phyloP scores from a whole-genome alignment of 1,139 yeast species.

The Yamadazyma dendronema region DNA sequence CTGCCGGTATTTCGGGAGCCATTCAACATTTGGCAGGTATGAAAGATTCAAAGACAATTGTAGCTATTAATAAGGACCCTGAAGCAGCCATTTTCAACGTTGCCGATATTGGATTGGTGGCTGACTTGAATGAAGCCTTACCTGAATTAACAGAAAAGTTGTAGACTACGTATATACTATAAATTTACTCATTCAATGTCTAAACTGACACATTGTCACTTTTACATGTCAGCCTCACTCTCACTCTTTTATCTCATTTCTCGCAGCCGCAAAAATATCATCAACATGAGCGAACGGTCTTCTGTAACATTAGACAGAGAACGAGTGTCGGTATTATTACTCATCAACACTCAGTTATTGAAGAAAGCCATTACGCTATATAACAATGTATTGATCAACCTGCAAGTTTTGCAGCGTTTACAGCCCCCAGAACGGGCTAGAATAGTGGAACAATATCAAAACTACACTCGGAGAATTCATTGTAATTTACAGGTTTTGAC shows the following conservation, averaged over 20 bases:
- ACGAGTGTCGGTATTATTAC: constrained; percentile 49
- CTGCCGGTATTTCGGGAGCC: constrained; percentile 95
- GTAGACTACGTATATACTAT: constrained; percentile 14
- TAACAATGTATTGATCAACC: constrained; percentile 35
- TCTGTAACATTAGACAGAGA: constrained; percentile 34
- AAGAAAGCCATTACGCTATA: constrained; percentile 46
- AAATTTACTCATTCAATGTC: too few species aligned
- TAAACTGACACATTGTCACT: too few species aligned
- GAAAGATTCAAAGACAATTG: constrained; percentile 93
- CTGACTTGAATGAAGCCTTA: constrained; percentile 78
- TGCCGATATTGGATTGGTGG: constrained; percentile 88
- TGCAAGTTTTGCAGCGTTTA: constrained; percentile 33
- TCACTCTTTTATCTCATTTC: neutral
- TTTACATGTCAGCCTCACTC: too few species aligned
- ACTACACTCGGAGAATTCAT: constrained; percentile 52
- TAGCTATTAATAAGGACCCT: constrained; percentile 90
- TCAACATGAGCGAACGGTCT: constrained; percentile 7
- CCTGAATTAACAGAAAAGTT: constrained; percentile 85
- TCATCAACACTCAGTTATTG: constrained; percentile 52
- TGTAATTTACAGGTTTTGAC: constrained; percentile 54
- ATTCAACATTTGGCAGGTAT: constrained; percentile 98
- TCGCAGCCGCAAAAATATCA: neutral
- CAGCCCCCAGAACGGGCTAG: constrained; percentile 36
- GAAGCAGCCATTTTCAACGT: constrained; percentile 93
- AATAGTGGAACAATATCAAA: constrained; percentile 48